Evolutionary conservation across 2,329 filamentous ascomycete species (phyloP).

Genomic region (Aspergillus ibericus): DNA sequence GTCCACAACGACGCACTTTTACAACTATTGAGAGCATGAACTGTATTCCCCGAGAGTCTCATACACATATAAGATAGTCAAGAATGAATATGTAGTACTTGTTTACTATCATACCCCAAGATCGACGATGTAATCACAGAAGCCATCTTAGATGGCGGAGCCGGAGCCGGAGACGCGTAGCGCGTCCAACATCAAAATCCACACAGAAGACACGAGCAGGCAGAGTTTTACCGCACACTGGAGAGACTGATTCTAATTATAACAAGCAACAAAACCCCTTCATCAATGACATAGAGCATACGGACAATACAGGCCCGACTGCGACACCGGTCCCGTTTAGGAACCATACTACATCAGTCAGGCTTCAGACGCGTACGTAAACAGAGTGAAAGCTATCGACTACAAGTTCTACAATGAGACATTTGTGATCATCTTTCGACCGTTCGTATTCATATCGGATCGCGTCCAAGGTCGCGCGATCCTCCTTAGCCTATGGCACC

Average conservation of each 20-base stretch:
- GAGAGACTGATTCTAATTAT: neutral
- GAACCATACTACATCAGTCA: neutral
- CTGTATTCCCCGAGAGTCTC: neutral
- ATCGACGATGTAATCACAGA: too few species aligned
- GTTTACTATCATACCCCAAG: too few species aligned
- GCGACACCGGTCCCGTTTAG: neutral
- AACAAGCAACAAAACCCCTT: neutral
- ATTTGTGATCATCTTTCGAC: conserved; percentile 19
- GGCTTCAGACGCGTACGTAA: neutral
- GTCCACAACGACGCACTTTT: neutral
- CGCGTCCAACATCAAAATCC: neutral
- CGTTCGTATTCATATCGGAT: conserved; percentile 41
- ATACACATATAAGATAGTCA: neutral
- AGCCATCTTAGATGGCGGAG: too few species aligned
- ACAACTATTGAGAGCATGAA: neutral
- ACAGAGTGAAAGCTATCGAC: neutral
- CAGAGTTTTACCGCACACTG: neutral
- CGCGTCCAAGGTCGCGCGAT: conserved; percentile 28
- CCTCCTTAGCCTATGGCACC: conserved; percentile 35
- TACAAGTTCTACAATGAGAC: neutral
- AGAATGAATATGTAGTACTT: too few species aligned
- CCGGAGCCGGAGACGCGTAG: neutral
- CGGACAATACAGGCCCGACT: neutral
- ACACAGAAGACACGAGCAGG: neutral
- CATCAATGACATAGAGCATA: neutral